A percentile compares a stretch with the other conserved stretches of the same genome.
Conservation (phyloP, 345 rosid species). For the Microthlaspi erraticum region DNA sequence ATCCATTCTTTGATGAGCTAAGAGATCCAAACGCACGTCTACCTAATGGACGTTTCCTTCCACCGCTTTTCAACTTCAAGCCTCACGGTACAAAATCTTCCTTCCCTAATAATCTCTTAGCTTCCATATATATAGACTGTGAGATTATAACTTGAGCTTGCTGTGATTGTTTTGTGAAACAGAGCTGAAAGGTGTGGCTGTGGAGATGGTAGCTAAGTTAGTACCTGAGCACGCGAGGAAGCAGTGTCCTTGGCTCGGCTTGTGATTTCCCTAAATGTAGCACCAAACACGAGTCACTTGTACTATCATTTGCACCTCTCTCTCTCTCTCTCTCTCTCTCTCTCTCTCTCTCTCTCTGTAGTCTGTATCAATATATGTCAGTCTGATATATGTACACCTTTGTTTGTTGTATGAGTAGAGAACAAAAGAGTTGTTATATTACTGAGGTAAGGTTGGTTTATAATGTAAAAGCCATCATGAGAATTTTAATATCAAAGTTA, state of each 20-base stretch:
- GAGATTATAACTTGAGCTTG: no score
- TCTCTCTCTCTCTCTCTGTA: neutral
- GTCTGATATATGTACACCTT: constrained; percentile 27
- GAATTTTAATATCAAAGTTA: neutral
- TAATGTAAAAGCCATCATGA: constrained; percentile 28
- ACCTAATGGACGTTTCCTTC: constrained; percentile 91
- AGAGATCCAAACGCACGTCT: constrained; percentile 76
- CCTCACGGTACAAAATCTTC: constrained; percentile 62
- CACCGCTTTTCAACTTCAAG: constrained; percentile 87
- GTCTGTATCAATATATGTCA: constrained; percentile 15
- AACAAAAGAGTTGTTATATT: constrained; percentile 2
- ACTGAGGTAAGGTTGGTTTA: constrained; percentile 5
- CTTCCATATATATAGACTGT: no score
- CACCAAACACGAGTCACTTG: neutral
- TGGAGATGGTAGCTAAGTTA: constrained; percentile 71
- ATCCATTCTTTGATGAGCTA: constrained; percentile 96
- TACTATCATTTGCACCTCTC: neutral
- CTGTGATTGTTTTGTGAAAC: constrained; percentile 17
- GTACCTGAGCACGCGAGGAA: constrained; percentile 87
- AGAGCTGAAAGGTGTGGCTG: constrained; percentile 85
- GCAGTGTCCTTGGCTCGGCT: constrained; percentile 77
- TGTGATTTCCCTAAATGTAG: constrained; percentile 49
- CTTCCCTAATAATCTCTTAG: neutral
- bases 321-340: neutral
- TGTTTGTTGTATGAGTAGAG: constrained; percentile 46